Evolutionary conservation across 106 monocot genomes (phyloP), one percentile per base, ranked within the genome.

Genomic region (Amphibolis antarctica): DNA sequence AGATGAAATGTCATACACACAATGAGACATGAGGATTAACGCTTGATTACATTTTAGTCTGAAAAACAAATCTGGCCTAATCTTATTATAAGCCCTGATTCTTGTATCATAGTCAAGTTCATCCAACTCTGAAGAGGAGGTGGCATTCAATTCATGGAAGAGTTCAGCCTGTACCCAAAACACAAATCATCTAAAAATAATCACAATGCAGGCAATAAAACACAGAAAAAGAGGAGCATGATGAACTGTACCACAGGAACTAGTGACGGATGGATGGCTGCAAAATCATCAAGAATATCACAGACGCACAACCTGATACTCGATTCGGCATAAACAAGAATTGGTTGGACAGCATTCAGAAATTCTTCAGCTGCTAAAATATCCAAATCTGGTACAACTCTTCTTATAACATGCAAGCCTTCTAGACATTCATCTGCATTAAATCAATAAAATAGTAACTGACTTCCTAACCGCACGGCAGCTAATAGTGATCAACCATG

Each of bases 91-190:
- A 21, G 86, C 84, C 55, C 62, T 69, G 20, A 85, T 69, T 76
- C 83, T 82, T n/a, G 58, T 78, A 69, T 96, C 90, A 82, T 86
- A 96, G 70, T 96, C 96, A 59, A 86, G 21, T 67, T 96, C 96
- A 64, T 66, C 86, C 66, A 90, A 71, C 69, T 82, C 78, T 43
- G 64, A 69, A 21, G 71, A 30, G 72, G 89, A 89, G 54, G 75
- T 51, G 14, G 96, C 86, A 84, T 90, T 89, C 56, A 96, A 76
- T 12, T 80, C 78, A 54, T 59, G 77, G 52, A 96, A 61, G 64
- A 84, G 75, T 42, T 62, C 69, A 65, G 86, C 83, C 93, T 93
- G 83, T 15, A 22, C 30, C 24, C 24, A 20, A 25, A 29, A 27
- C 9, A 26, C n/a, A 28, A 28, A 20, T 12, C 31, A 0, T 1